Percentiles rank a stretch among this genome's conserved stretches.
Evolutionary conservation across 257 asterid species (phyloP).

Genomic region (Solanum dulcamara): DNA sequence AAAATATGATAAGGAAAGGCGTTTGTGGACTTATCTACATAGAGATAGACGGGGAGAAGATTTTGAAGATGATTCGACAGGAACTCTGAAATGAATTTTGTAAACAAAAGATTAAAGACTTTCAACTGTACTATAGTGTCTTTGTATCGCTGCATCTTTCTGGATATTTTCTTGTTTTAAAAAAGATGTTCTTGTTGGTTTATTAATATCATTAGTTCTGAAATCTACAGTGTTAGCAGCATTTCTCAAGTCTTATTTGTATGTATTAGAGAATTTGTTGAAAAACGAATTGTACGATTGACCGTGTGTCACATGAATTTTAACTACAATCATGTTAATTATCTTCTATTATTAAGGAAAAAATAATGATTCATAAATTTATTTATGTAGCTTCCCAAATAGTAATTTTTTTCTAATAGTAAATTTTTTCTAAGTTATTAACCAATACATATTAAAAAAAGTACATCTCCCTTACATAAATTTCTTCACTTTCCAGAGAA

Average conservation of each 20-base stretch:
- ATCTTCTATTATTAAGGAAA: not conserved
- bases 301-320: not conserved
- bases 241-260: no score
- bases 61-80: conserved; percentile 87
- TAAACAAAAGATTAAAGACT: not conserved
- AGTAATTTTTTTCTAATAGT: no score
- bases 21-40: conserved; percentile 77
- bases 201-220: no score
- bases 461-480: no score
- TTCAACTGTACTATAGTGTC: no score
- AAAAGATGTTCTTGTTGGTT: no score
- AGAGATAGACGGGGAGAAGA: conserved; percentile 89
- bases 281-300: no score
- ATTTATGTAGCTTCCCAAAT: not conserved
- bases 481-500: no score
- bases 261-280: no score
- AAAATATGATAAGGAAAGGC: conserved; percentile 31
- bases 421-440: no score
- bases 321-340: not conserved
- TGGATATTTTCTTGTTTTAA: not conserved
- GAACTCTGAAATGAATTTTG: not conserved
- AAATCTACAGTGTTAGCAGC: no score
- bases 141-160: not conserved
- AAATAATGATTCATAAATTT: not conserved
- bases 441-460: no score